These are phyloP conservation scores for Vachellia pachyceras DNA, from an alignment of 306 rosid genomes.

Conservation along the genomic window DNA sequence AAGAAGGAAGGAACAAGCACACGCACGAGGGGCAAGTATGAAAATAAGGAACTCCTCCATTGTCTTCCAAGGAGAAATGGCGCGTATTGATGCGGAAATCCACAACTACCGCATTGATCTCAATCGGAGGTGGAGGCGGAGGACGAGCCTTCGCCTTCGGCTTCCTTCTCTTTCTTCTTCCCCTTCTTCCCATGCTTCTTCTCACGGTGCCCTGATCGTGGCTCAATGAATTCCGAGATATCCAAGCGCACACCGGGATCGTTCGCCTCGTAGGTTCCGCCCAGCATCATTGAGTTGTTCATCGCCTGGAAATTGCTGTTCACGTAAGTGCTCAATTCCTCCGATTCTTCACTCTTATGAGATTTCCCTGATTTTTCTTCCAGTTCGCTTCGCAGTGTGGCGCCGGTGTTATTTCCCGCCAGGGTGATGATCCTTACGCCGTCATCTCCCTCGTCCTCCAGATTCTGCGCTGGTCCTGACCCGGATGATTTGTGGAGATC, in stretches of 20 bases:
- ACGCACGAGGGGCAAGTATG: not conserved
- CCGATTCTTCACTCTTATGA: slow-evolving; percentile 45
- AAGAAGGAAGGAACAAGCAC: not conserved
- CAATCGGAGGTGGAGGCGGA: slow-evolving; percentile 28
- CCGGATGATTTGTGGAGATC: slow-evolving; percentile 49
- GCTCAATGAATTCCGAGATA: slow-evolving; percentile 53
- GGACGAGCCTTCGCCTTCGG: not conserved
- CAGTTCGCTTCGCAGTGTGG: slow-evolving; percentile 63
- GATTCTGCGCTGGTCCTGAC: slow-evolving; percentile 45
- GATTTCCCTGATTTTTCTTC: slow-evolving; percentile 45
- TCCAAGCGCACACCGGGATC: slow-evolving; percentile 90
- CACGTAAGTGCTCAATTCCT: slow-evolving; percentile 56
- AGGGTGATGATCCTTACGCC: slow-evolving; percentile 73
- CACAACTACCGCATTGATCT: not conserved
- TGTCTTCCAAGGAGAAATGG: not conserved
- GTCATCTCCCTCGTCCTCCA: slow-evolving; percentile 58
- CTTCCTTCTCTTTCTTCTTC: slow-evolving; percentile 49
- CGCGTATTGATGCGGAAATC: slow-evolving; percentile 26
- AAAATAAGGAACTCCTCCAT: not conserved
- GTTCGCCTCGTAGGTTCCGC: slow-evolving; percentile 70
- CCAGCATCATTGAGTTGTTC: slow-evolving; percentile 84
- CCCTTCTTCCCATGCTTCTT: slow-evolving; percentile 46
- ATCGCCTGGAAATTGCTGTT: slow-evolving; percentile 91
- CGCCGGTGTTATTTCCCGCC: slow-evolving; percentile 77
- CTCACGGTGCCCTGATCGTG: slow-evolving; percentile 28